Evolutionary conservation across 176 grass and related monocot genomes (phyloP), one percentile per base, ranked within the genome.

Genomic region (Tillandsia leiboldiana): DNA sequence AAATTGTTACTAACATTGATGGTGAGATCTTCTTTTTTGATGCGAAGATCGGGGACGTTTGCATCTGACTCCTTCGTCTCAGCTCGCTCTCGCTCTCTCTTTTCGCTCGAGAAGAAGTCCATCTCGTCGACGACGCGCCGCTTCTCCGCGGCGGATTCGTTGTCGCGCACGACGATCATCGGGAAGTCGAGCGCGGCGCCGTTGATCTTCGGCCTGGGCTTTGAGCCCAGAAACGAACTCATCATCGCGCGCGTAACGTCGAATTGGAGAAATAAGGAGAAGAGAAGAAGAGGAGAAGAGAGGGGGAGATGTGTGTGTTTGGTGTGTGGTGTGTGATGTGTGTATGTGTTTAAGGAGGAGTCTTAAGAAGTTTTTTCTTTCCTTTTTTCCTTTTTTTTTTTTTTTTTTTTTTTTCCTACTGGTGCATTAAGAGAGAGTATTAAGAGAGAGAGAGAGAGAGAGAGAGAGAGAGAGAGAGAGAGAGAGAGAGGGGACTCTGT

Each of bases 101-200:
- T 96, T 73, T 97, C 81, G 42, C 78, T 85, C 13, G 84, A 90
- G 79, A 97, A 97, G 71, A 97, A 97, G 76, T 97, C 93, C 4
- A 97, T 79, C 81, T 90, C 93, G 3, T 86, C 14, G 27, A 85
- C 87, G 50, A 17, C 75, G 64, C 75, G 67, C 69, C 28, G 29
- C 75, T 20, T 77, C 54, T 56, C 64, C 49, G 13, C 69, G 51
- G 48, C 27, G 5, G 22, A 20, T 42, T 42, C 33, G 33, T 42
- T 42, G 33, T 42, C 33, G 33, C 33, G 33, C 1, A 7, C 7
- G 33, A 42, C 33, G 33, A 42, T 42, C 15, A 2, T 23, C 22
- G 56, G 17, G n/a, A 61, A 61, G 56, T 23, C 56, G 17, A 61
- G 7, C 8, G 56, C 53, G 17, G 5, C 33, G 3, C 33, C 33